Evolutionary conservation across 768 basidiomycete genomes (phyloP).

Genomic region (Lactarius akahatsu): DNA sequence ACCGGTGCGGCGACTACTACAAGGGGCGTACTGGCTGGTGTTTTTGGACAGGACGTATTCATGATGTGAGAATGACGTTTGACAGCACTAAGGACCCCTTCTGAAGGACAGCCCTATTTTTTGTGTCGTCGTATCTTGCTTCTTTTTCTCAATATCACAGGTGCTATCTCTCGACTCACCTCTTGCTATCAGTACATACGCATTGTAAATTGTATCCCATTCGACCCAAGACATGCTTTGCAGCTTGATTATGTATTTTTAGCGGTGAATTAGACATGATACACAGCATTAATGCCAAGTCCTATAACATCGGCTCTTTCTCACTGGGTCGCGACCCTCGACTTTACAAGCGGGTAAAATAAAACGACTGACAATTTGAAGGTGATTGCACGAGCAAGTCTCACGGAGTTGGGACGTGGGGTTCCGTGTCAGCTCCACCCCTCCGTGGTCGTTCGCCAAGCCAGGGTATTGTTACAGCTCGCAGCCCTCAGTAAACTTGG

Average conservation of each 20-base stretch:
- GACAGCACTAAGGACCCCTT: conserved; percentile 6
- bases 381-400: no score
- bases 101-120: background rate
- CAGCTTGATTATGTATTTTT: conserved; percentile 23
- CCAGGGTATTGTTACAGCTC: background rate
- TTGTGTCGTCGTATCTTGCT: background rate
- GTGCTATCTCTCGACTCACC: conserved; percentile 11
- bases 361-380: background rate
- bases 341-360: background rate
- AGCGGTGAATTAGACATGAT: conserved; percentile 17
- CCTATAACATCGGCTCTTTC: no score
- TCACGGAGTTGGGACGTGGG: background rate
- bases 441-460: conserved; percentile 7
- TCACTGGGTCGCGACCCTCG: background rate
- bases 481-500: background rate
- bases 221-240: conserved; percentile 1
- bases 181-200: conserved; percentile 14
- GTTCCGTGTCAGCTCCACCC: background rate
- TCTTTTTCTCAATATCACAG: background rate
- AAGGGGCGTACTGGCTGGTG: background rate
- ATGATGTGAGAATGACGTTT: conserved; percentile 1
- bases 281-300: conserved; percentile 13
- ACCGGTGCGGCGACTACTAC: background rate
- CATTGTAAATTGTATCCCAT: conserved; percentile 20
- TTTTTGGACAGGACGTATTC: conserved; percentile 18